phyloP scores from a whole-genome alignment of 129 eudicot genomes.

The Helichrysum umbraculigerum region DNA sequence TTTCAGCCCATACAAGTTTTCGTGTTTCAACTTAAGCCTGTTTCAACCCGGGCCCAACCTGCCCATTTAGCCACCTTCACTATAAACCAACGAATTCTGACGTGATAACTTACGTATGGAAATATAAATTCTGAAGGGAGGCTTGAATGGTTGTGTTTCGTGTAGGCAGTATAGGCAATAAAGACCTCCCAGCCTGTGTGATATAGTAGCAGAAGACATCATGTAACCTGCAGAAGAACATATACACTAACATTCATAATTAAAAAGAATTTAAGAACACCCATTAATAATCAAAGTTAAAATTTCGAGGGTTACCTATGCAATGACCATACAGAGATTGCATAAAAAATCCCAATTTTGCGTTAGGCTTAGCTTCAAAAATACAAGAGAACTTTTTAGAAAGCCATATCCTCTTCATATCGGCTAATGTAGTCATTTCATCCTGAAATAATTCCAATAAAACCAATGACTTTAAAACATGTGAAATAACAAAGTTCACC shows the following conservation, averaged over 20 bases:
- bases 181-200: conserved; percentile 71
- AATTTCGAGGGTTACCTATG: conserved; percentile 45
- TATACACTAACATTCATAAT: background rate
- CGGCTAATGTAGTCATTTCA: conserved; percentile 46
- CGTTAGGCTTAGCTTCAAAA: conserved; percentile 65
- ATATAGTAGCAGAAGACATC: conserved; percentile 46
- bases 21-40: background rate
- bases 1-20: no score
- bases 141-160: conserved; percentile 87
- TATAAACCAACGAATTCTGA: conserved; percentile 17
- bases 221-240: conserved; percentile 62
- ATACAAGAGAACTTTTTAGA: conserved; percentile 67
- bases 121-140: conserved; percentile 74
- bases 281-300: background rate
- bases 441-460: conserved; percentile 34
- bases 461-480: background rate
- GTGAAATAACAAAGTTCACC: background rate
- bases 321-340: conserved; percentile 73
- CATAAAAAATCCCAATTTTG: conserved; percentile 64
- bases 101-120: conserved; percentile 57
- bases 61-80: conserved; percentile 6
- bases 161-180: conserved; percentile 84
- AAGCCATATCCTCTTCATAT: conserved; percentile 74
- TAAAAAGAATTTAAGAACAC: background rate
- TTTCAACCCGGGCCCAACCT: background rate